Conservation (phyloP, 2,329 filamentous ascomycete genomes). For the Didymella pinodella region DNA sequence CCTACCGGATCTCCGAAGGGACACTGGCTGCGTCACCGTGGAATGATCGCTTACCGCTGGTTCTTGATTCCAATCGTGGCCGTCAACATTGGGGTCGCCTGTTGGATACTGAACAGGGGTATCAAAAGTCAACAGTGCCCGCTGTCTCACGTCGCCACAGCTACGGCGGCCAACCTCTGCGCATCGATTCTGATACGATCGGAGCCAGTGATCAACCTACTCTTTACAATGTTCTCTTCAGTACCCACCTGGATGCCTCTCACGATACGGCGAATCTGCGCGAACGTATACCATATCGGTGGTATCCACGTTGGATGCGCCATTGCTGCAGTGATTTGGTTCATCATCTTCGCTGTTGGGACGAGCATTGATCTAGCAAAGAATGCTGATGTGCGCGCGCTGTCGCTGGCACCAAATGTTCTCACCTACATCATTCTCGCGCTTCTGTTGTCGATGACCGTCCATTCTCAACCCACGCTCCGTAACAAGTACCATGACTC, state of each 20-base stretch:
- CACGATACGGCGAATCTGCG: constrained; percentile 41
- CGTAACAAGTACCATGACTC: constrained; percentile 46
- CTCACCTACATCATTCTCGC: constrained; percentile 45
- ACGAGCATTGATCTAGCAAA: constrained; percentile 45
- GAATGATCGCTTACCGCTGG: constrained; percentile 43
- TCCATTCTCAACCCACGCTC: constrained; percentile 42
- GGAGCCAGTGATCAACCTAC: constrained; percentile 49
- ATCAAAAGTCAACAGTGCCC: constrained; percentile 35
- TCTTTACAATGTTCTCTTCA: constrained; percentile 48
- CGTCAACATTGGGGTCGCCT: constrained; percentile 39
- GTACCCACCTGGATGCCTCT: constrained; percentile 44
- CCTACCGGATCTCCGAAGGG: constrained; percentile 24
- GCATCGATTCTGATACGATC: constrained; percentile 46
- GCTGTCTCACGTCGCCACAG: constrained; percentile 43
- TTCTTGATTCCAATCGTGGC: constrained; percentile 42
- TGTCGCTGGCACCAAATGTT: constrained; percentile 35
- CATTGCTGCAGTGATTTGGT: constrained; percentile 53
- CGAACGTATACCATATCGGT: constrained; percentile 49
- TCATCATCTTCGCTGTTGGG: constrained; percentile 53
- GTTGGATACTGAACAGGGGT: constrained; percentile 37
- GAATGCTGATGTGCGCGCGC: constrained; percentile 25
- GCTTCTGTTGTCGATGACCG: constrained; percentile 42
- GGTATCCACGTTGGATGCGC: constrained; percentile 50
- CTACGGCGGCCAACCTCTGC: constrained; percentile 50
- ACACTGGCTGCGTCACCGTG: constrained; percentile 44